Evolutionary conservation across 805 yeast species (phyloP), one percentile per base, ranked within the genome.

Genomic region (Kurtzmaniella cleridarum): DNA sequence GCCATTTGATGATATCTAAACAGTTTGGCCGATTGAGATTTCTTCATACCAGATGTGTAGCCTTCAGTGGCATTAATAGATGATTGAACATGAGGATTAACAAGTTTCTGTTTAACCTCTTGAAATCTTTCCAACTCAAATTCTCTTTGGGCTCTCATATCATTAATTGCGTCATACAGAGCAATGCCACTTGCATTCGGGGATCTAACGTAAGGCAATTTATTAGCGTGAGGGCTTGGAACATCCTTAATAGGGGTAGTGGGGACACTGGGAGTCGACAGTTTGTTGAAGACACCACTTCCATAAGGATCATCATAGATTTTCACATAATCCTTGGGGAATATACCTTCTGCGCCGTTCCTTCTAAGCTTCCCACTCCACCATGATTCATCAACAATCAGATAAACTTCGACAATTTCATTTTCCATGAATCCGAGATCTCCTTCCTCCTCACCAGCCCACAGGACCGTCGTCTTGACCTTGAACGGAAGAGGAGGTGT

Each of bases 351-450:
- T 49, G 86, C 78, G 44, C 80, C 85, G 61, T 87, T 89, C 54
- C 98, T 72, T 47, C 79, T 65, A 40, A 91, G 72, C 44, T 73
- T 69, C 2, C 98, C 98, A 51, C 79, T 85, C 84, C 91, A 89
- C 95, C 95, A 88, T 51, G 81, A 81, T 14, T 95, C 96, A 54
- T 93, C 95, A 3, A 91, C 86, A 9, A 78, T 65, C 42, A 79
- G 71, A 38, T 80, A 75, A 3, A 93, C 95, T 45, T 88, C 95
- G 49, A 93, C 86, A 36, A 86, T 66, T 55, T 93, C 98, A 36
- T 95, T 95, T 62, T 93, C 98, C 15, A 90, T 74, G 57, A 93
- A 93, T 1, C 98, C 98, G 32, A 93, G 69, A 55, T 93, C 97
- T 34, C 85, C 84, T 40, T 81, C 85, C 51, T 84, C 79, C 53